Conservation (phyloP, 768 basidiomycete species). For the Mycena vulgaris region DNA sequence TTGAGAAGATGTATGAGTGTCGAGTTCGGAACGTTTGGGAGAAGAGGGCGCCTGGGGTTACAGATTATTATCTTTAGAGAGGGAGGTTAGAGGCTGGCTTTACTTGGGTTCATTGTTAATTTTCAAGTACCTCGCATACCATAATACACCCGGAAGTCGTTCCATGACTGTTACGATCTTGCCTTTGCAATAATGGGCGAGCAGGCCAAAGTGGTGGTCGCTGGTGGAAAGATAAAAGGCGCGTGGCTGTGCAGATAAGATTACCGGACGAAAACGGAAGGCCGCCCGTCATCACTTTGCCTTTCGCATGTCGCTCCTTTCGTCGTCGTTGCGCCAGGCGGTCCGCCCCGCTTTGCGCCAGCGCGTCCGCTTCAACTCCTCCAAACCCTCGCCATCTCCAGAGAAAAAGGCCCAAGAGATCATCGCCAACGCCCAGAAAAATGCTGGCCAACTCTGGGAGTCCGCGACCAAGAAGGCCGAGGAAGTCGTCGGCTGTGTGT, state of each 20-base stretch:
- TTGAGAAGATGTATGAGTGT: slow-evolving; percentile 16
- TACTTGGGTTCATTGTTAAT: no score
- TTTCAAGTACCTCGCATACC: no score
- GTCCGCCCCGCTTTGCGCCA: slow-evolving; percentile 49
- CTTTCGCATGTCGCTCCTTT: slow-evolving; percentile 37
- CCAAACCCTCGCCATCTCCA: slow-evolving; percentile 61
- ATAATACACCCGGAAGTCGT: no score
- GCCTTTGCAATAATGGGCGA: no score
- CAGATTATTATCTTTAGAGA: slow-evolving; percentile 21
- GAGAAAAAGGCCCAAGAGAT: slow-evolving; percentile 84
- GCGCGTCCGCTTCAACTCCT: slow-evolving; percentile 60
- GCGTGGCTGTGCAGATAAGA: not conserved
- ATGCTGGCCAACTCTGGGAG: slow-evolving; percentile 67
- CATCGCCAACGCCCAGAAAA: slow-evolving; percentile 71
- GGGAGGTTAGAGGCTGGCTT: not conserved
- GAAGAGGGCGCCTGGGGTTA: slow-evolving; percentile 18
- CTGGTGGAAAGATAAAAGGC: no score
- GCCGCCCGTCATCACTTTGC: slow-evolving; percentile 12
- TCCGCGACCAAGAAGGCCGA: slow-evolving; percentile 62
- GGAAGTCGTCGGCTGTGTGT: slow-evolving; percentile 55
- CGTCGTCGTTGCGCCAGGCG: slow-evolving; percentile 36
- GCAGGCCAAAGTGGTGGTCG: no score
- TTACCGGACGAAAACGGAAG: slow-evolving; percentile 9
- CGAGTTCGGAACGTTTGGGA: slow-evolving; percentile 10
- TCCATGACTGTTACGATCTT: no score